A percentile compares a stretch with the other conserved stretches of the same genome.
These are phyloP conservation scores for Vanrija sp. DNA, from an alignment of 1,284 basidiomycete species.

Conservation along the genomic window DNA sequence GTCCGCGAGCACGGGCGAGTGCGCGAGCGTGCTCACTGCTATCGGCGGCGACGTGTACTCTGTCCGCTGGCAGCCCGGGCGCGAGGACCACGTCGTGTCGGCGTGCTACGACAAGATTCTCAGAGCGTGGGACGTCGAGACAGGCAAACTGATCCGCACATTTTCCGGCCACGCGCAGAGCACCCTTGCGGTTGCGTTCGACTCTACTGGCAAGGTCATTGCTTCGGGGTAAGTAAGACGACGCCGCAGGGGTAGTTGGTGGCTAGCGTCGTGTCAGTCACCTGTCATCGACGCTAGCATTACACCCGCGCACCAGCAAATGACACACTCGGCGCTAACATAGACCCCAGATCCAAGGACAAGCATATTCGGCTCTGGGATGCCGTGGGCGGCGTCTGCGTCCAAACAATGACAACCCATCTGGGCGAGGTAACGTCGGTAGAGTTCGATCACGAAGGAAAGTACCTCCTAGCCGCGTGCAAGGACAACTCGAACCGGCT, in stretches of 20 bases:
- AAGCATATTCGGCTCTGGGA: conserved; percentile 54
- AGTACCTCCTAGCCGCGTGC: conserved; percentile 50
- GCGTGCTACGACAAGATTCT: conserved; percentile 54
- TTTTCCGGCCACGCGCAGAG: conserved; percentile 53
- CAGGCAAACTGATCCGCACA: conserved; percentile 49
- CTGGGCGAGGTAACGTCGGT: conserved; percentile 53
- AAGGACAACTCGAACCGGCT: conserved; percentile 53
- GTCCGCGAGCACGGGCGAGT: conserved; percentile 31
- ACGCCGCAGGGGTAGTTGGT: background rate
- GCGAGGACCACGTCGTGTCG: conserved; percentile 44
- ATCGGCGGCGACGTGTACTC: conserved; percentile 52
- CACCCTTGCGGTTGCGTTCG: conserved; percentile 50
- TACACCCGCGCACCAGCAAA: background rate
- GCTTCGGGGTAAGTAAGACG: conserved; percentile 42
- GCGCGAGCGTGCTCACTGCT: conserved; percentile 28
- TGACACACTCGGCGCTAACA: background rate
- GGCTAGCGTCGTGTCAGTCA: background rate
- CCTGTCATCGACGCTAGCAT: background rate
- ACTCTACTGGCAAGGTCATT: conserved; percentile 50
- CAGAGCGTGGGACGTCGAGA: conserved; percentile 51
- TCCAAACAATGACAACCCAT: conserved; percentile 50
- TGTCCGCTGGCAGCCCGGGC: conserved; percentile 49
- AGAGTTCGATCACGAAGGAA: conserved; percentile 50
- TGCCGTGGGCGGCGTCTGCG: conserved; percentile 50
- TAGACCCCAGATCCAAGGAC: conserved; percentile 46